Percentiles rank a stretch among this genome's conserved stretches.
Conservation (phyloP, 306 rosid species). For the Corylus heterophylla region DNA sequence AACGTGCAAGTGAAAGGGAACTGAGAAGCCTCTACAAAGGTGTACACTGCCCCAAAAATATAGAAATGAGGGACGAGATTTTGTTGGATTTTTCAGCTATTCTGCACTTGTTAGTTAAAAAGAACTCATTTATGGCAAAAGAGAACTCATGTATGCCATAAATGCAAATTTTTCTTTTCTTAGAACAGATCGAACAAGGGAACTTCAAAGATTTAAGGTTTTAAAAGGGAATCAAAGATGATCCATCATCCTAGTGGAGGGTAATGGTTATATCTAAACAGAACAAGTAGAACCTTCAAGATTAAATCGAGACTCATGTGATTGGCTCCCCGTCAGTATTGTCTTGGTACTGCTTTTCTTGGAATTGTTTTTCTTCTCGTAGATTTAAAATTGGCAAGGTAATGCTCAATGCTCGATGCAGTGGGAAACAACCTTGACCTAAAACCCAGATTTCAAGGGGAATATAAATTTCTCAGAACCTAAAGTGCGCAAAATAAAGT, state of each 20-base stretch:
- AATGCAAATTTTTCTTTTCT: background rate
- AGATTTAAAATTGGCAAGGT: background rate
- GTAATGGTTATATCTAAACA: background rate
- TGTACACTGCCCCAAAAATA: background rate
- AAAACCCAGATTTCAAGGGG: background rate
- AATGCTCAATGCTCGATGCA: background rate
- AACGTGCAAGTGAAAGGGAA: background rate
- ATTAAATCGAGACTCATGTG: background rate
- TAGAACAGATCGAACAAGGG: background rate
- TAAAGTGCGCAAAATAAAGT: background rate
- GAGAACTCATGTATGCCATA: too few relatives aligned
- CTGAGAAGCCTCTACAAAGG: background rate
- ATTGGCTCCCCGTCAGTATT: background rate
- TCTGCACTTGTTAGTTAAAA: too few relatives aligned
- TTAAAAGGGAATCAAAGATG: background rate
- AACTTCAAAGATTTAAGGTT: background rate
- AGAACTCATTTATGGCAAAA: too few relatives aligned
- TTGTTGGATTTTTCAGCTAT: too few relatives aligned
- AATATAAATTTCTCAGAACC: background rate
- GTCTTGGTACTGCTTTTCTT: background rate
- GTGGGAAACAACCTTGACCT: background rate
- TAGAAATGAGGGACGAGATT: background rate
- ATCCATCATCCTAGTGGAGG: background rate
- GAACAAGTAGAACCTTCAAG: background rate
- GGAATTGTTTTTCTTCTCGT: background rate